A percentile compares a stretch with the other conserved stretches of the same genome.
These are phyloP conservation scores for Alternaria metachromatica DNA, from an alignment of 2,329 filamentous ascomycete genomes.

Conservation along the genomic window DNA sequence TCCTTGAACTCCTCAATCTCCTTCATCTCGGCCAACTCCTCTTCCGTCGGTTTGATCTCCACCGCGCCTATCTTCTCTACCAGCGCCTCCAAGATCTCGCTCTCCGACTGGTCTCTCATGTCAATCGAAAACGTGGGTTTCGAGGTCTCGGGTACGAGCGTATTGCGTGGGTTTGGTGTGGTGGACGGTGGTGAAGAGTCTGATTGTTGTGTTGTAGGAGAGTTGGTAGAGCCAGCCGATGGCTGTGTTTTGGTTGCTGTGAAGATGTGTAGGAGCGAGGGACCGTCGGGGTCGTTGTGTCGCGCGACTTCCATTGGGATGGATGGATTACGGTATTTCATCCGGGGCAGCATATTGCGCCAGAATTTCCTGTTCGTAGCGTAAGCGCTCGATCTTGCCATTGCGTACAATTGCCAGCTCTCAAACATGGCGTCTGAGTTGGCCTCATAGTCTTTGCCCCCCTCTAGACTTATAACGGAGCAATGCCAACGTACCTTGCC, in stretches of 20 bases:
- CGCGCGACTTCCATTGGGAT: constrained; percentile 84
- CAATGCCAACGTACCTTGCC: constrained; percentile 62
- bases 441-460: neutral
- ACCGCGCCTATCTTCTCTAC: constrained; percentile 68
- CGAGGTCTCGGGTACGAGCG: constrained; percentile 37
- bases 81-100: constrained; percentile 69
- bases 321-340: constrained; percentile 94
- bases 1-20: constrained; percentile 63
- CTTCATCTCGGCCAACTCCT: constrained; percentile 66
- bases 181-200: constrained; percentile 18
- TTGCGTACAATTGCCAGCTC: neutral
- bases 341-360: constrained; percentile 77
- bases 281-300: constrained; percentile 55
- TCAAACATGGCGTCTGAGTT: no score
- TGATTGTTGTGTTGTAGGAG: constrained; percentile 25
- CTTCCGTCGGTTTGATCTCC: constrained; percentile 61
- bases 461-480: neutral
- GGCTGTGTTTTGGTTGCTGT: constrained; percentile 32
- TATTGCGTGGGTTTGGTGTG: constrained; percentile 32
- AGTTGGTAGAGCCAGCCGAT: constrained; percentile 15
- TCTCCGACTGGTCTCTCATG: constrained; percentile 68
- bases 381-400: neutral
- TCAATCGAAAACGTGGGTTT: constrained; percentile 54
- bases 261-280: constrained; percentile 41
- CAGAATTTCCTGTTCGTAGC: constrained; percentile 77